These are phyloP conservation scores for Lodderomyces parapsilosis DNA, from an alignment of 1,139 yeast genomes.

Conservation along the genomic window DNA sequence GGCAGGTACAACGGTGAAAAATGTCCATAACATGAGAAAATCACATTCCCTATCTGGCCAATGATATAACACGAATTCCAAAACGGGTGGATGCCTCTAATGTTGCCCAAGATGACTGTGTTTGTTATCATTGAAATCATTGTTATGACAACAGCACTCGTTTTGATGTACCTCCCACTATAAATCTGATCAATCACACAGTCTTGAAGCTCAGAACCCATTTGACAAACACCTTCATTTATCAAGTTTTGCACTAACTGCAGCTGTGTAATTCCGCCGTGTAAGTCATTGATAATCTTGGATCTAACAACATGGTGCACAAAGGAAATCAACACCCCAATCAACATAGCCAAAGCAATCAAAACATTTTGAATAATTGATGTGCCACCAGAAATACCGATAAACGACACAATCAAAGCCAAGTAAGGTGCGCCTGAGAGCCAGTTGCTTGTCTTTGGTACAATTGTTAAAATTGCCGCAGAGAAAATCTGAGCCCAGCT, in stretches of 20 bases:
- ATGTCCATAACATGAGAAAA: conserved; percentile 26
- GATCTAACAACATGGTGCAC: conserved; percentile 24
- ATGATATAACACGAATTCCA: conserved; percentile 22
- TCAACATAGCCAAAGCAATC: conserved; percentile 17
- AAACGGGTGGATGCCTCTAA: conserved; percentile 21
- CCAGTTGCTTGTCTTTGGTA: conserved; percentile 28
- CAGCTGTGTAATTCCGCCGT: conserved; percentile 25
- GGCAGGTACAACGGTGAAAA: conserved; percentile 31
- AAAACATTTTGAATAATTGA: conserved; percentile 22
- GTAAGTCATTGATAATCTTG: conserved; percentile 25
- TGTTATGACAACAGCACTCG: conserved; percentile 26
- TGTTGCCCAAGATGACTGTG: conserved; percentile 24
- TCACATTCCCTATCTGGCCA: conserved; percentile 23
- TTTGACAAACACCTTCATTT: conserved; percentile 28
- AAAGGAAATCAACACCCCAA: conserved; percentile 25
- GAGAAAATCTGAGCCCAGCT: conserved; percentile 33
- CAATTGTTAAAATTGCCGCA: conserved; percentile 24
- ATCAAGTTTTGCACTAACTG: conserved; percentile 21
- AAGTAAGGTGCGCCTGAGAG: conserved; percentile 31
- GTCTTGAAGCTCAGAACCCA: conserved; percentile 15
- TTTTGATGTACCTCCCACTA: conserved; percentile 29
- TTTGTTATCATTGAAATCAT: conserved; percentile 26
- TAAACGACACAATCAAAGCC: conserved; percentile 28
- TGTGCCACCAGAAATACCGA: conserved; percentile 29
- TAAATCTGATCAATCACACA: conserved; percentile 26